Base-by-base conservation (phyloP, 2,329 filamentous ascomycete species). In the Ascochyta clinopodiicola region DNA sequence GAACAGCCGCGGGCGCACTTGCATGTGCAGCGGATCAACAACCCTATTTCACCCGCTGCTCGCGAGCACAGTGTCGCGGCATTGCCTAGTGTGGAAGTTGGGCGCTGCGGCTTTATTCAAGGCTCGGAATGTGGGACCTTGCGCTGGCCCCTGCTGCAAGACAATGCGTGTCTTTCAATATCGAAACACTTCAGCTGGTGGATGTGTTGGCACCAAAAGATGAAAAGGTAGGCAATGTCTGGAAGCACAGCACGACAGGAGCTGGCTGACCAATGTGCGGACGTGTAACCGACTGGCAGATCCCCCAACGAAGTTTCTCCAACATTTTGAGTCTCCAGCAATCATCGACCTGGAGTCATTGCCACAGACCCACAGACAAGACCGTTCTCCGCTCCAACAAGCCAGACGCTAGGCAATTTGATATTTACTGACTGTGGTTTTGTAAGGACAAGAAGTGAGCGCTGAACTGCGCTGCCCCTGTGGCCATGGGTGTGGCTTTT, bases 11-110 rank as follows among this genome's bases (percentile, higher is more conserved):
- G 51, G 51, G 27, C 42, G 25, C 31, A 40, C 12, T 31, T 45
- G 19, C 42, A 37, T n/a, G n/a, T 25, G 31, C 12, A 13, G 31
- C 39, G 45, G 27, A 22, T 37, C 35, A 22, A 40, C 42, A 19
- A 46, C 52, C 52, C 52, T 56, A 47, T 46, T 56, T 56, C 42
- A 51, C 52, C 52, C 52, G 52, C 46, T 46, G 42, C 31, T 44
- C 46, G n/a, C 31, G 35, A 37, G 29, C 21, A 19, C 29, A 29
- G 25, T 46, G 46, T 51, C 37, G 35, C 39, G 42, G 46, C 52
- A 37, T 47, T 37, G 4, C 46, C 37, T 37, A 56, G 43, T 43
- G 36, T 38, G 52, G 46, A 43, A 51, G 42, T 51, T 56, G 46
- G 46, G 52, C 52, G 47, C 42, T 39, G 52, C 36, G 47, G 52